These are phyloP conservation scores for Colletotrichum sp. DNA, from an alignment of 2,329 filamentous ascomycete genomes.

Conservation along the genomic window DNA sequence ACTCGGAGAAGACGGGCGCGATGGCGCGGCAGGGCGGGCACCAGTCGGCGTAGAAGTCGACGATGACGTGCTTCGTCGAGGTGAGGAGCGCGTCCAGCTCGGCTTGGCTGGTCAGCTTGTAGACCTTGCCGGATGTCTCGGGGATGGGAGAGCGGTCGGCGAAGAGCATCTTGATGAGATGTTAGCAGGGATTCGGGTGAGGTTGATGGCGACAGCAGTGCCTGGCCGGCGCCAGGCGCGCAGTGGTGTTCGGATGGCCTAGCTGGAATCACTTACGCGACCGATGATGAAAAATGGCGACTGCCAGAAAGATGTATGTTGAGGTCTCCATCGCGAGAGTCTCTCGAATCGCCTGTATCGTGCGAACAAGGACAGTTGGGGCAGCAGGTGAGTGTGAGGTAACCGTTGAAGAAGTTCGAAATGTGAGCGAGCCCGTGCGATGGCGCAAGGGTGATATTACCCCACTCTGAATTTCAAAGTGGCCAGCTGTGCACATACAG, in stretches of 20 bases:
- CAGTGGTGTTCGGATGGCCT: no score
- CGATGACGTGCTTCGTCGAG: constrained; percentile 44
- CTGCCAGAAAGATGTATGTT: background rate
- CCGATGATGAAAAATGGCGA: background rate
- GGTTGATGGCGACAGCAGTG: background rate
- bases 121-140: background rate
- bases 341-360: background rate
- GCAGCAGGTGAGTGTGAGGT: background rate
- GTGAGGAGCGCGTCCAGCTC: constrained; percentile 43
- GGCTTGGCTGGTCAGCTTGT: background rate
- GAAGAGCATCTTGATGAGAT: background rate
- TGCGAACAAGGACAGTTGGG: background rate
- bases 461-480: background rate
- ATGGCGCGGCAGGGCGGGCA: constrained; percentile 56
- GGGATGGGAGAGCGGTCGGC: background rate
- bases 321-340: background rate
- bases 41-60: constrained; percentile 59
- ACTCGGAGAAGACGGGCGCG: constrained; percentile 47
- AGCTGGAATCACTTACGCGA: background rate
- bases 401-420: background rate
- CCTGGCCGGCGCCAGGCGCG: no score
- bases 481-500: fast-evolving
- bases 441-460: background rate
- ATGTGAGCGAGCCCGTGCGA: background rate
- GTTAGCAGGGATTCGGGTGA: background rate